Percentiles rank a stretch among this genome's conserved stretches.
These are phyloP conservation scores for Trichothecium roseum DNA, from an alignment of 2,329 filamentous ascomycete genomes.

Conservation along the genomic window DNA sequence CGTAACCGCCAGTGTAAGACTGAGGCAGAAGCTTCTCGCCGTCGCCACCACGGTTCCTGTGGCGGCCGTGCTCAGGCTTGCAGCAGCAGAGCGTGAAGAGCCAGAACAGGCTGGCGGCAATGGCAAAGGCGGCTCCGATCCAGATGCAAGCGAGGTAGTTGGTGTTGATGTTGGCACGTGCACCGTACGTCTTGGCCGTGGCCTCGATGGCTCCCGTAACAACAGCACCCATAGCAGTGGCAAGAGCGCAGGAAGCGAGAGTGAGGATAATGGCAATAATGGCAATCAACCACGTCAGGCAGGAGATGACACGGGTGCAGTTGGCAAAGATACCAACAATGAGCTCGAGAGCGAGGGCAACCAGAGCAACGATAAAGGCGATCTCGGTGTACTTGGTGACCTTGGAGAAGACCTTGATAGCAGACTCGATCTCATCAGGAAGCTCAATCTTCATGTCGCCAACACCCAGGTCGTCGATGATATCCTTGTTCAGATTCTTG, in stretches of 20 bases:
- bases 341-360: conserved; percentile 60
- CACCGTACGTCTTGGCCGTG: conserved; percentile 56
- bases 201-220: conserved; percentile 58
- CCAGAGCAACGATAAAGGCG: conserved; percentile 64
- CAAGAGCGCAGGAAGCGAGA: conserved; percentile 57
- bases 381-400: conserved; percentile 77
- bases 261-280: conserved; percentile 44
- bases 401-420: conserved; percentile 62
- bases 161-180: conserved; percentile 55
- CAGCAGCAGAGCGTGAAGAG: conserved; percentile 87
- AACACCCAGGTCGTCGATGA: conserved; percentile 42
- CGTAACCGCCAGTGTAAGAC: conserved; percentile 22
- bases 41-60: conserved; percentile 18
- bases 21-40: conserved; percentile 42
- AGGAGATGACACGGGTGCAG: conserved; percentile 72
- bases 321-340: conserved; percentile 72
- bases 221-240: conserved; percentile 63
- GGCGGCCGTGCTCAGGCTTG: conserved; percentile 33
- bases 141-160: conserved; percentile 65
- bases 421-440: conserved; percentile 54
- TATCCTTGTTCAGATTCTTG: conserved; percentile 53
- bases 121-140: conserved; percentile 68
- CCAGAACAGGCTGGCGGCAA: conserved; percentile 81
- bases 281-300: conserved; percentile 70
- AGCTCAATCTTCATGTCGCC: conserved; percentile 49